phyloP scores from a whole-genome alignment of 2,329 filamentous ascomycete species.

The Trichoderma brevicompactum region DNA sequence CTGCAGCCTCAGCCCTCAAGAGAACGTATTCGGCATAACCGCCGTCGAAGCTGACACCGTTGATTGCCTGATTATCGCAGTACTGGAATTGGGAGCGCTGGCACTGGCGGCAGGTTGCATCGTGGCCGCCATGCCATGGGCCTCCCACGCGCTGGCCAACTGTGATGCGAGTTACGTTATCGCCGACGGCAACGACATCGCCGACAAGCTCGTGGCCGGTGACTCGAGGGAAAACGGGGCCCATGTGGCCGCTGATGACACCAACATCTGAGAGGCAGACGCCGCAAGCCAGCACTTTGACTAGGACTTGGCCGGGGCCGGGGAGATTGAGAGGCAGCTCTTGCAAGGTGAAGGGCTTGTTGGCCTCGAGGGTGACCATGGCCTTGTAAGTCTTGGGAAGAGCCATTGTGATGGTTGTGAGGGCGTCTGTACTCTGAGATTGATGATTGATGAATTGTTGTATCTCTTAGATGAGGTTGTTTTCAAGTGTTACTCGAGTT shows the following conservation, averaged over 20 bases:
- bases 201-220: constrained; percentile 75
- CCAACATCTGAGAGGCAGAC: constrained; percentile 68
- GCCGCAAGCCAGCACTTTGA: constrained; percentile 74
- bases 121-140: constrained; percentile 57
- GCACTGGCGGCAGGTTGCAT: constrained; percentile 65
- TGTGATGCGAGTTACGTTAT: constrained; percentile 59
- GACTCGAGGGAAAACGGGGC: constrained; percentile 61
- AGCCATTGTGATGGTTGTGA: constrained; percentile 30
- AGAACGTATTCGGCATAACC: constrained; percentile 70
- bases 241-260: constrained; percentile 54
- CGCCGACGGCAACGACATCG: constrained; percentile 62
- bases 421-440: background rate
- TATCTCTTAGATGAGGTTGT: background rate
- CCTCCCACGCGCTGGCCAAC: constrained; percentile 67
- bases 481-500: background rate
- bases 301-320: constrained; percentile 63
- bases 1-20: constrained; percentile 63
- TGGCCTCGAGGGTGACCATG: constrained; percentile 60
- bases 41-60: constrained; percentile 68
- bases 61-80: constrained; percentile 65
- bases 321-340: constrained; percentile 64
- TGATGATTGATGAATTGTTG: too few relatives aligned
- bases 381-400: constrained; percentile 71
- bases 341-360: constrained; percentile 59
- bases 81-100: constrained; percentile 68